Evolutionary conservation across 73 alveolate genomes (phyloP), one percentile per base, ranked within the genome.

Genomic region (Paramecium bursaria): DNA sequence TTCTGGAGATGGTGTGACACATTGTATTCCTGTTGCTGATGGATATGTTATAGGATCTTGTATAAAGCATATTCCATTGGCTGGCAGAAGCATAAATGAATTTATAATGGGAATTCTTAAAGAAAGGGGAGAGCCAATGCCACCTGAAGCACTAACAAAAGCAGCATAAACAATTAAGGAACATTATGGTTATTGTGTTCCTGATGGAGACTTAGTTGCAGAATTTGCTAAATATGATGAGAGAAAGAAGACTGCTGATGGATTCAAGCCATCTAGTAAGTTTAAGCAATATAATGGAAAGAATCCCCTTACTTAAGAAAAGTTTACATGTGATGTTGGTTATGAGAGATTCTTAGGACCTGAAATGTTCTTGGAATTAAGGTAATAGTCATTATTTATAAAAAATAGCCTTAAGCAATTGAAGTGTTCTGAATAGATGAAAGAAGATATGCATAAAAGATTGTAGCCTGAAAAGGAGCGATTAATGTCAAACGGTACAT

Each of bases 1-100:
- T 90, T 95, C 99, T 1, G 99, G 99, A 27, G 99, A 97, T 79
- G 99, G 99, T 55, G 98, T 90, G 2, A 96, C 99, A 39, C 93
- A 87, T 73, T 27, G 51, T 33, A 75, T 87, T 26, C 93, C 93
- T 29, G 89, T 79, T 50, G 30, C 76, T 33, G 98, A 97, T 76
- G 99, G 99, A 42, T 97, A 89, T 79, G 99, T 97, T 33, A 94
- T 97, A 39, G 96, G 98, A 42, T 80, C 95, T 57, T 95, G 98
- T 75, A 95, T 97, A 39, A 97, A 97, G 92, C 99, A 96, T 86
- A 91, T 96, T 42, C 99, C 99, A 11, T 74, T 96, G 19, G 99
- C 99, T n/a, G 99, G 99, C 5, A 94, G 96, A 86, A 95, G 93
- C 75, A 96, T 96, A 29, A 95, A 98, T 10, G 74, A 94, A 51